Evolutionary conservation across 2,329 filamentous ascomycete genomes (phyloP).

Genomic region (Lecanicillium sp.): DNA sequence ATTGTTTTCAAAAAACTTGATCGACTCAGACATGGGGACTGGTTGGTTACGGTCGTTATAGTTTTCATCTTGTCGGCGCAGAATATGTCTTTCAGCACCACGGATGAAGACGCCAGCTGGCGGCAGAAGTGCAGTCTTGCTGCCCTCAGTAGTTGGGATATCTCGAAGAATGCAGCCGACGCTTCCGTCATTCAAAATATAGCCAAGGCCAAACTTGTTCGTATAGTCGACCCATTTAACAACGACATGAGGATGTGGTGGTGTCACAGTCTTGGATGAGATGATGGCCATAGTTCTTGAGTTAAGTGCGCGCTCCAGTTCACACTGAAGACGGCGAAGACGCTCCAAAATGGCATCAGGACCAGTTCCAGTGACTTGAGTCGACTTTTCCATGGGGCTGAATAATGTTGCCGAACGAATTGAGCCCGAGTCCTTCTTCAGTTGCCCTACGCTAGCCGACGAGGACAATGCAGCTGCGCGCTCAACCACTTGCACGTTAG

Average conservation of each 20-base stretch:
- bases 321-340: constrained; percentile 46
- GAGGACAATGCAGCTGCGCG: constrained; percentile 19
- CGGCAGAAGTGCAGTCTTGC: constrained; percentile 45
- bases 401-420: constrained; percentile 43
- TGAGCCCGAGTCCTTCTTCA: constrained; percentile 20
- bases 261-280: constrained; percentile 42
- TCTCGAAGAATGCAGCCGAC: constrained; percentile 62
- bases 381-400: constrained; percentile 42
- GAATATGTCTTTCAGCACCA: constrained; percentile 62
- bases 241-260: constrained; percentile 54
- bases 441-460: constrained; percentile 14
- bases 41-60: constrained; percentile 53
- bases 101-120: constrained; percentile 65
- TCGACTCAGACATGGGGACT: constrained; percentile 51
- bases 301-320: constrained; percentile 55
- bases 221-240: constrained; percentile 86
- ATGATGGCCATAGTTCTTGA: constrained; percentile 54
- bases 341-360: constrained; percentile 50
- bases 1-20: constrained; percentile 69
- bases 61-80: constrained; percentile 46
- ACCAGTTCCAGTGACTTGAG: constrained; percentile 41
- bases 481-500: constrained; percentile 20
- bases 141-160: constrained; percentile 43
- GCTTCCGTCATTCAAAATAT: constrained; percentile 74
- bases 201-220: constrained; percentile 77